A percentile compares a stretch with the other conserved stretches of the same genome.
Conservation (phyloP, 2,329 filamentous ascomycete species). For the Paecilomyces sp. region DNA sequence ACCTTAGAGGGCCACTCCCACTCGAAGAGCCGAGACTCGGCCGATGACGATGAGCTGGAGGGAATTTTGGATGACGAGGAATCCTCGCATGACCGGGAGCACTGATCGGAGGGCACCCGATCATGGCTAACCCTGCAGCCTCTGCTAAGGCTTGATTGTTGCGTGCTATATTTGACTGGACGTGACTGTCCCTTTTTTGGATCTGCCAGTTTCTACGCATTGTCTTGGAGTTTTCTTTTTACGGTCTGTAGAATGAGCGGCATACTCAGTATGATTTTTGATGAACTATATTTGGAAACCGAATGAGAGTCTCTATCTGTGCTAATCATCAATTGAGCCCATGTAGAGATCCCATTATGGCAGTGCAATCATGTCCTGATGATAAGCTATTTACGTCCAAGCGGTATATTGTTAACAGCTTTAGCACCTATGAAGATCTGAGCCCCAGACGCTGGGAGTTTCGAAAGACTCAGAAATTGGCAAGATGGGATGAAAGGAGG, state of each 20-base stretch:
- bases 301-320: not conserved
- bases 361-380: not conserved
- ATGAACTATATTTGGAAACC: not conserved
- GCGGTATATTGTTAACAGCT: not conserved
- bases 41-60: constrained; percentile 8
- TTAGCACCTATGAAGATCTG: not conserved
- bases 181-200: not conserved
- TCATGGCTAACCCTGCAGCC: not conserved
- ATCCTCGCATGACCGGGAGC: not conserved
- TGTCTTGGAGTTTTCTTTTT: not conserved
- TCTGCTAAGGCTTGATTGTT: not conserved
- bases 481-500: not conserved
- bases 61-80: constrained; percentile 17
- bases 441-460: not conserved
- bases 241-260: not conserved
- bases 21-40: constrained; percentile 4
- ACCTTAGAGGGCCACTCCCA: constrained; percentile 25
- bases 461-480: not conserved
- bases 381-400: not conserved
- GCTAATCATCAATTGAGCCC: not conserved
- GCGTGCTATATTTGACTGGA: not conserved
- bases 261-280: not conserved
- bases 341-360: not conserved
- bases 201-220: not conserved
- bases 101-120: not conserved